Evolutionary conservation across 352 stramenopile genomes (phyloP).

Genomic region (Pilasporangium apinafurcum): DNA sequence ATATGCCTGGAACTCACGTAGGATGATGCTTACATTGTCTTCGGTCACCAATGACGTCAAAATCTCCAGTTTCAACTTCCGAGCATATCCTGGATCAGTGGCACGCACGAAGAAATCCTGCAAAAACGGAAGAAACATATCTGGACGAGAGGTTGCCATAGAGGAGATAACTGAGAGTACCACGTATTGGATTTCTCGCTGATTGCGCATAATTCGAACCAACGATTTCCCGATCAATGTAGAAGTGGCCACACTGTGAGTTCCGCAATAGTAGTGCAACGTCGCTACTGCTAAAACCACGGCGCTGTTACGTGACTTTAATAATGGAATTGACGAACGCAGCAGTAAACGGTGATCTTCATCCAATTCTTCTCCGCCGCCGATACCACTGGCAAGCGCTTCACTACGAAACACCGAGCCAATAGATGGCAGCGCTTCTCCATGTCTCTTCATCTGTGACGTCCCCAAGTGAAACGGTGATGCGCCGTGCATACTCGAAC

Average conservation of each 20-base stretch:
- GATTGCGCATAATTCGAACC: constrained; percentile 95
- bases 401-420: constrained; percentile 76
- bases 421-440: constrained; percentile 49
- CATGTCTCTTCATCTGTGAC: constrained; percentile 8
- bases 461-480: constrained; percentile 42
- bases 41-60: constrained; percentile 90
- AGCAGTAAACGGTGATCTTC: constrained; percentile 95
- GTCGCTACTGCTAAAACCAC: constrained; percentile 96
- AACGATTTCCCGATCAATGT: constrained; percentile 95
- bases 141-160: constrained; percentile 91
- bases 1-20: constrained; percentile 96
- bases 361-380: constrained; percentile 84
- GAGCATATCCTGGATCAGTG: constrained; percentile 93
- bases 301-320: constrained; percentile 96
- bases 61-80: constrained; percentile 98
- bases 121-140: constrained; percentile 95
- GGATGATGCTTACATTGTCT: constrained; percentile 90
- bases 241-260: constrained; percentile 75
- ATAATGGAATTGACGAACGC: constrained; percentile 92
- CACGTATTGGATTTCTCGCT: constrained; percentile 97
- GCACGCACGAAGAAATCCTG: constrained; percentile 97
- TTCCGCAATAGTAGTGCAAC: constrained; percentile 97
- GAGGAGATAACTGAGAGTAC: constrained; percentile 92
- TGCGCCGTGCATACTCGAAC: constrained; percentile 24
- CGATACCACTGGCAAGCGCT: constrained; percentile 56